Percentiles rank a stretch among this genome's conserved stretches.
Conservation (phyloP, 208 protist species). For the Acanthamoeba castellanii region DNA sequence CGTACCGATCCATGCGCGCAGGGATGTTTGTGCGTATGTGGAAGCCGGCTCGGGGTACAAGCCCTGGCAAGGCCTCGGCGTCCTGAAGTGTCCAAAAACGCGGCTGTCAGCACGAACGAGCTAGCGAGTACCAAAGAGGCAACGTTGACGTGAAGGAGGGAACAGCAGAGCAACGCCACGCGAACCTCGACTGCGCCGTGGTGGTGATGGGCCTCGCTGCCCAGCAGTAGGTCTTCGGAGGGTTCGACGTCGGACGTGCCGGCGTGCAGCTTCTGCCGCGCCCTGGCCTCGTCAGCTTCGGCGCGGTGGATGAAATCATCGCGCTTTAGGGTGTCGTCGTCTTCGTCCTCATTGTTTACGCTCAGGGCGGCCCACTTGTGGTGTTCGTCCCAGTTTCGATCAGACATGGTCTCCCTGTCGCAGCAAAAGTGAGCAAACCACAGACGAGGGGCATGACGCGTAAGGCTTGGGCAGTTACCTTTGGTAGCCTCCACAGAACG, state of each 20-base stretch:
- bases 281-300: not conserved
- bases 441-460: too few species aligned
- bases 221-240: not conserved
- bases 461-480: too few species aligned
- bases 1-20: constrained; percentile 31
- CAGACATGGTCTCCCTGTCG: too few species aligned
- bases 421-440: too few species aligned
- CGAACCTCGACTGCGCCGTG: not conserved
- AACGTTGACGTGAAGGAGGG: not conserved
- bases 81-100: not conserved
- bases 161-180: not conserved
- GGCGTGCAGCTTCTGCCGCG: not conserved
- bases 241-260: not conserved
- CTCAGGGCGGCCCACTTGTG: constrained; percentile 6
- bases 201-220: not conserved
- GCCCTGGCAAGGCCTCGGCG: not conserved
- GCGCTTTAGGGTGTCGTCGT: not conserved
- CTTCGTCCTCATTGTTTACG: not conserved
- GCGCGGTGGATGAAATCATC: not conserved
- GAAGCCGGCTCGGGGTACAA: constrained; percentile 8
- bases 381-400: not conserved
- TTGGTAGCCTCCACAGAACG: too few species aligned
- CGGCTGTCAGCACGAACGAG: not conserved
- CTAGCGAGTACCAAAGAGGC: not conserved
- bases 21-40: constrained; percentile 58